Evolutionary conservation across 1,284 basidiomycete genomes (phyloP).

Genomic region (Pterulicium gracile): DNA sequence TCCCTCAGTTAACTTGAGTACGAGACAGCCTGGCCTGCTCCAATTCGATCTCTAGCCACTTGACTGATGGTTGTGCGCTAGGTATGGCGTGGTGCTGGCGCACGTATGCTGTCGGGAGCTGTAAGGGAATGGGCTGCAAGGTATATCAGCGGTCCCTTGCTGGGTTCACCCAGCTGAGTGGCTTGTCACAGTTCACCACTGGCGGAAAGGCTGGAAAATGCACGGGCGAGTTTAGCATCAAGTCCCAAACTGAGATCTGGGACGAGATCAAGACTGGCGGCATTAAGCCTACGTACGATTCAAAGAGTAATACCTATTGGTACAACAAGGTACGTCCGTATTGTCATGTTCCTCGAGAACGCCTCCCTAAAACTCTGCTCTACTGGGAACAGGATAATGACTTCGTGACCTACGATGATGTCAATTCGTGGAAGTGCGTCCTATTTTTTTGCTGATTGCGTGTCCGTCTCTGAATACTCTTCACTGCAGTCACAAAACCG

Average conservation of each 20-base stretch:
- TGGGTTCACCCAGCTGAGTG: too few species aligned
- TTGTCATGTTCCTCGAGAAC: background rate
- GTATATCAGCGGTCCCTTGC: too few species aligned
- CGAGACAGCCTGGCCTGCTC: too few species aligned
- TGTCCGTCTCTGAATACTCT: too few species aligned
- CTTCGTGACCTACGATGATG: background rate
- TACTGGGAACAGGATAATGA: too few species aligned
- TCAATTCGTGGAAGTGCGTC: background rate
- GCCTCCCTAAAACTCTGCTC: background rate
- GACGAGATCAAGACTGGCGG: slow-evolving; percentile 3
- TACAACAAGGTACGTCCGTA: slow-evolving; percentile 5
- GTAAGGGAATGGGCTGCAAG: slow-evolving; percentile 13
- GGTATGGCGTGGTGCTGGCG: slow-evolving; percentile 13
- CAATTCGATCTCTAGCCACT: background rate
- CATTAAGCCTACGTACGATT: slow-evolving; percentile 7
- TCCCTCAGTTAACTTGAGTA: slow-evolving; percentile 5
- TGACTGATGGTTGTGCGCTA: slow-evolving; percentile 6
- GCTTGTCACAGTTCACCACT: too few species aligned
- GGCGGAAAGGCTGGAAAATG: slow-evolving; percentile 12
- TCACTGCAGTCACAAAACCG: too few species aligned
- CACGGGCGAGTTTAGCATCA: slow-evolving; percentile 8
- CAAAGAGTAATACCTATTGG: slow-evolving; percentile 11
- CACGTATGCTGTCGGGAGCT: slow-evolving; percentile 9
- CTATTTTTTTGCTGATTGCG: too few species aligned
- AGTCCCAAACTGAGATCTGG: slow-evolving; percentile 12